Percentiles rank a stretch among this genome's conserved stretches.
These are phyloP conservation scores for Solanum peruvianum DNA, from an alignment of 257 asterid species.

Conservation along the genomic window DNA sequence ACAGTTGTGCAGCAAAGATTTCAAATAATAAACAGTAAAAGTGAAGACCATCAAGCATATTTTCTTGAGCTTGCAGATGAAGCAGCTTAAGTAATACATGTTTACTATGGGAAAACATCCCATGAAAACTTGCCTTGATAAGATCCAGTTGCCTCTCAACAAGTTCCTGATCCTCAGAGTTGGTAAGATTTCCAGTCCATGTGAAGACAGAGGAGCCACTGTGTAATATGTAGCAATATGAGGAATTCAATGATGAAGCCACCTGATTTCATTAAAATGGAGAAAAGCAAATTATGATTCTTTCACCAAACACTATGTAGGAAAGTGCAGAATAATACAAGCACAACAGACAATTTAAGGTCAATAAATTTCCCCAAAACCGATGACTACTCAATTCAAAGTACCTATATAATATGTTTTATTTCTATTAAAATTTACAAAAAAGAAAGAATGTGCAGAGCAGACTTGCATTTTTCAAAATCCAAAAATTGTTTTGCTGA, in stretches of 20 bases:
- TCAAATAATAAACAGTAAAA: not conserved
- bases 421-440: not conserved
- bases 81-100: not conserved
- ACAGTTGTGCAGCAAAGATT: not conserved
- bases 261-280: slow-evolving; percentile 42
- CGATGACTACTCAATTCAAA: not conserved
- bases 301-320: not conserved
- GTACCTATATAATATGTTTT: not conserved
- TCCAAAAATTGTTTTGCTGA: not conserved
- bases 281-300: not conserved
- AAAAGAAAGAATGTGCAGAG: not conserved
- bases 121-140: slow-evolving; percentile 45
- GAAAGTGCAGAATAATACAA: not conserved
- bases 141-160: slow-evolving; percentile 97
- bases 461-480: not conserved
- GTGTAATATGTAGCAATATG: slow-evolving; percentile 87
- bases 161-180: slow-evolving; percentile 83
- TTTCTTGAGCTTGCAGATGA: not conserved
- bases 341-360: not conserved
- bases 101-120: not conserved
- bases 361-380: not conserved
- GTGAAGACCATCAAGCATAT: not conserved
- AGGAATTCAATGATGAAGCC: slow-evolving; percentile 84
- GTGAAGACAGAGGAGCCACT: slow-evolving; percentile 71
- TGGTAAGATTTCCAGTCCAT: slow-evolving; percentile 84